Base-by-base conservation (phyloP, 805 yeast genomes). In the Lipomyces yamanashiensis region DNA sequence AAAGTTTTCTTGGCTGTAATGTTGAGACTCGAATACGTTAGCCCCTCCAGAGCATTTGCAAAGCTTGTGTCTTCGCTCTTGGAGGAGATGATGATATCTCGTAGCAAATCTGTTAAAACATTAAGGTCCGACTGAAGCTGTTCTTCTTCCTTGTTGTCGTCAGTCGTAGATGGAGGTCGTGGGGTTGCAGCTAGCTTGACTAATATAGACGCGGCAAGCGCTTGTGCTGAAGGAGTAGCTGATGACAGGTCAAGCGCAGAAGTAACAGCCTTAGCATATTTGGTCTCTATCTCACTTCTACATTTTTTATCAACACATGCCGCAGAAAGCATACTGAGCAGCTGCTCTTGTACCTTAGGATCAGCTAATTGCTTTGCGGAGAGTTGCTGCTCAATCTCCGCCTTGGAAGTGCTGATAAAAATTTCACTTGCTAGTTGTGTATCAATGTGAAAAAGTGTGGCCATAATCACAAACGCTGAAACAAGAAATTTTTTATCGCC, bases 11-110 rank as follows among this genome's bases (percentile, higher is more conserved):
- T 74, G 43, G 77, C 79, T 6, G 71, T 50, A 7, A 72, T 61
- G 23, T 74, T 67, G 34, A 72, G 28, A 9, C 78, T 71, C 3
- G 80, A 72, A 59, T 75, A 73, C 2, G 79, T 77, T 19, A 78
- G 72, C 0, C 79, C 79, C 62, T 78, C 81, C 21, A 66, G 52
- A n/a, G 66, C 61, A 36, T 48, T 34, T 1, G 63, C 58, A 17
- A 56, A 61, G n/a, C 63, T 54, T n/a, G 45, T 45, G n/a, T 62
- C 23, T 9, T 33, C 61, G 12, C 58, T 53, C 36, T 56, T 55
- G 34, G 40, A 21, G 9, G 57, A 58, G 34, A 68, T 64, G 8
- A 72, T 48, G n/a, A 67, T 65, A 10, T 69, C 68, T 52, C 74
- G 77, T 59, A 76, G 68, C 10, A 68, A 51, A 12, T 61, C 57